Evolutionary conservation across 2,329 filamentous ascomycete species (phyloP), one percentile per base, ranked within the genome.

Genomic region (Mycosphaerella sp.): DNA sequence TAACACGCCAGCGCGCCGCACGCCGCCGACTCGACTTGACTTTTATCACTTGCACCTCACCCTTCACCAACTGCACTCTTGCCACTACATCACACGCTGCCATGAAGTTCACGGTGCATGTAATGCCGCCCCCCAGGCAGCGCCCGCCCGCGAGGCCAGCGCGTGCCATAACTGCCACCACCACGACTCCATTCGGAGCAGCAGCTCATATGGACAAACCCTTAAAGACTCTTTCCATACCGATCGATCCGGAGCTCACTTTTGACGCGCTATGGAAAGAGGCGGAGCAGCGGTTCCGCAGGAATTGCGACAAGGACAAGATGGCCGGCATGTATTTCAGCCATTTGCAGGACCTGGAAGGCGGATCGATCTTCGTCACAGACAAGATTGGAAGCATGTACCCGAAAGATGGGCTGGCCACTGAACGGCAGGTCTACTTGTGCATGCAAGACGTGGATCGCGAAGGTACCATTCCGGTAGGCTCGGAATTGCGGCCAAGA

Each of bases 41-140:
- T 44, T 44, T 18, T 17, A 10, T 28, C 25, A 35, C 41, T 44
- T 16, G 25, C 25, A 35, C 41, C 32, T 30, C 27, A 32, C 41
- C 41, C 10, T n/a, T n/a, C 6, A 10, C 30, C 30, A 4, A 34
- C 36, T 16, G 7, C 32, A 45, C 35, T 10, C 43, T n/a, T n/a
- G 18, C 5, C 8, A 6, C 42, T n/a, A 32, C 30, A 32, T 46
- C 44, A 9, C 12, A 12, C 14, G 25, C 27, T 36, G 28, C 17
- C 27, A 48, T 48, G 45, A 41, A 41, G 36, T 45, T 50, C 49
- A 41, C 49, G n/a, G 49, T 50, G 7, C 49, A 45, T 17, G 32
- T 50, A 9, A 40, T 50, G 36, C 27, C 37, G 41, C 49, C 49
- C 30, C 44, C 34, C n/a, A 48, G 25, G 45, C 37, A 32, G 36